These are phyloP conservation scores for Agrostemma githago DNA, from an alignment of 148 eudicot species.

Conservation along the genomic window DNA sequence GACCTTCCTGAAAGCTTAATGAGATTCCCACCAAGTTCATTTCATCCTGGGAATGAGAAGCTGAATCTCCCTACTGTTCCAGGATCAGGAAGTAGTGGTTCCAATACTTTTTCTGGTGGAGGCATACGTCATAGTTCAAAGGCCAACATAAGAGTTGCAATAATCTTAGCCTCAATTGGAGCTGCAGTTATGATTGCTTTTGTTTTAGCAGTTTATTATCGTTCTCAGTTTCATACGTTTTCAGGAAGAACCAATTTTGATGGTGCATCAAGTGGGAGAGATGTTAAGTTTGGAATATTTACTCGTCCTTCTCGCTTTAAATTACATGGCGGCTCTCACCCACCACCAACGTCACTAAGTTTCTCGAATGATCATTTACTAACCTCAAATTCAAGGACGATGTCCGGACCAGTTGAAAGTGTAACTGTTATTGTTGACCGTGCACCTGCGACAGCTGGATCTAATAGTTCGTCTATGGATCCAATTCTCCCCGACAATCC, in stretches of 20 bases:
- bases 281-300: conserved; percentile 54
- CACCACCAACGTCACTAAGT: conserved; percentile 52
- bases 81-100: conserved; percentile 19
- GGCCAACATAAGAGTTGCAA: conserved; percentile 56
- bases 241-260: conserved; percentile 45
- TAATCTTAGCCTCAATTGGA: conserved; percentile 67
- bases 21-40: conserved; percentile 51
- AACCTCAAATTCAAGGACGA: conserved; percentile 62
- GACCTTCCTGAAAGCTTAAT: conserved; percentile 57
- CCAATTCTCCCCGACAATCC: conserved; percentile 38
- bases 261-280: conserved; percentile 45
- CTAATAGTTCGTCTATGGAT: conserved; percentile 30
- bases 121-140: conserved; percentile 36
- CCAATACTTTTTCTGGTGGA: conserved; percentile 18
- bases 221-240: conserved; percentile 54
- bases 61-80: conserved; percentile 30
- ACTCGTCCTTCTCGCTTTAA: conserved; percentile 59
- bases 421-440: conserved; percentile 52
- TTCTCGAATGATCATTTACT: conserved; percentile 81
- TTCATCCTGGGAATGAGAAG: conserved; percentile 70
- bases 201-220: conserved; percentile 70
- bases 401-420: conserved; percentile 64
- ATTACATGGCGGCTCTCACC: conserved; percentile 47
- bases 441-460: conserved; percentile 32
- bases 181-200: conserved; percentile 80